Base-by-base conservation (phyloP, 139 green algal genomes). In the Chlorella sp. region DNA sequence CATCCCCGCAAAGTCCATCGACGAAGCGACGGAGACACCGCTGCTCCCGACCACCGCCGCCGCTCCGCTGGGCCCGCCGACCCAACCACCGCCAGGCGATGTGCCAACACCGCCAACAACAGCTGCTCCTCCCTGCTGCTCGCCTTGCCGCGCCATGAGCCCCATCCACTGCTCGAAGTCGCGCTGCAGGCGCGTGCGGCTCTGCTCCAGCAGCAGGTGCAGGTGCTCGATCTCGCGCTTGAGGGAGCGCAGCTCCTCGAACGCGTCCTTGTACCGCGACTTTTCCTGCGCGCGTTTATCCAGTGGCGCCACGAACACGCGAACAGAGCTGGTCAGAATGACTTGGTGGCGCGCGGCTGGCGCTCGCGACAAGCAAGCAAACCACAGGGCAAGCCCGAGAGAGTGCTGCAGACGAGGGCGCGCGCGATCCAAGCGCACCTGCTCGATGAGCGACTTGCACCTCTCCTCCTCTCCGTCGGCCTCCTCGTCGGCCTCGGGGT, bases 221-320 rank as follows among this genome's bases (percentile, higher is more conserved):
- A 97, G 71, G 68, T 90, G 84, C 76, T 96, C 92, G 62, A 97
- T 94, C 74, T 96, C 91, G 6, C 80, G 75, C 85, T 97, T 97
- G 3, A 90, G 76, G 10, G 86, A 81, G 0, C 87, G 74, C 73
- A 97, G 86, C 76, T 85, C 59, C 27, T 80, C 75, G 74, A 95
- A 94, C 0, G 79, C 76, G 24, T 84, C 80, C 70, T 90, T 91
- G 85, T 96, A 95, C 63, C 71, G 71, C 0, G 42, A 49, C 67
- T 91, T 93, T 74, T 92, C 87, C 87, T 93, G 82, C 34, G 69
- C 30, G 51, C n/a, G n/a, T n/a, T n/a, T n/a, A 49, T 10, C 22
- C 2, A 59, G 30, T 59, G 68, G 68, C 4, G 5, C n/a, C 20
- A 59, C 24, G 35, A 34, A 1, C 32, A 26, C n/a, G 42, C 42